Conservation (phyloP, 768 basidiomycete species). For the Lentinula guzmanii region DNA sequence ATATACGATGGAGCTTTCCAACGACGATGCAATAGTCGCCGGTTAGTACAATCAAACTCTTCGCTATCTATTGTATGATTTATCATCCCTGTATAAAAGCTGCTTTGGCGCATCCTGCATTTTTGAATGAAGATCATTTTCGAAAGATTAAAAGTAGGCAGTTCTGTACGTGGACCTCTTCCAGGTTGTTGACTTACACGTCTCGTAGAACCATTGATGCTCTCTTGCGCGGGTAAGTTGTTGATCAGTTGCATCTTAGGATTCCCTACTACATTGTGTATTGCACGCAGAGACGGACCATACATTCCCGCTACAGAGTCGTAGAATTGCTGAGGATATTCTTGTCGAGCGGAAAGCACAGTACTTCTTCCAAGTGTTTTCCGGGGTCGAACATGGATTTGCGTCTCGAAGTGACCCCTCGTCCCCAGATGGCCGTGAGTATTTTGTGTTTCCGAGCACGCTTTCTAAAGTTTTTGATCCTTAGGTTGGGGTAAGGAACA, state of each 20-base stretch:
- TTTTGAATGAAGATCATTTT: slow-evolving; percentile 42
- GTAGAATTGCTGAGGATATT: slow-evolving; percentile 52
- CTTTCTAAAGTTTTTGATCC: not conserved
- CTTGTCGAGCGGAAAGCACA: slow-evolving; percentile 41
- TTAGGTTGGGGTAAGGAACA: slow-evolving; percentile 60
- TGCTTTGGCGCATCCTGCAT: slow-evolving; percentile 53
- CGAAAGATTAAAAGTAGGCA: slow-evolving; percentile 38
- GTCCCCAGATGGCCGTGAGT: slow-evolving; percentile 33
- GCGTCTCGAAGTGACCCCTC: slow-evolving; percentile 39
- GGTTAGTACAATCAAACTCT: slow-evolving; percentile 22
- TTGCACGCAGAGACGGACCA: slow-evolving; percentile 37
- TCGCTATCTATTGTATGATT: not conserved
- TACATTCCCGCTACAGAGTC: slow-evolving; percentile 46
- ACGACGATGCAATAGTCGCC: slow-evolving; percentile 37
- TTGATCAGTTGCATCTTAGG: not conserved
- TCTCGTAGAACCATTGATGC: slow-evolving; percentile 40
- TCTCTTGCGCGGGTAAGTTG: slow-evolving; percentile 48
- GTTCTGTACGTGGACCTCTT: not conserved
- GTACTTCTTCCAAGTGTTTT: slow-evolving; percentile 57
- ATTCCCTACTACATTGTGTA: slow-evolving; percentile 11
- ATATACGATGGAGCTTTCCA: slow-evolving; percentile 39
- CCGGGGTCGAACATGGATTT: slow-evolving; percentile 43
- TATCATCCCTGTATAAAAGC: slow-evolving; percentile 20
- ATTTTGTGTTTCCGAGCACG: not conserved
- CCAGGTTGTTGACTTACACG: not conserved